Conservation (phyloP, 441 rosid species). For the Hypseocharis bilobata region DNA sequence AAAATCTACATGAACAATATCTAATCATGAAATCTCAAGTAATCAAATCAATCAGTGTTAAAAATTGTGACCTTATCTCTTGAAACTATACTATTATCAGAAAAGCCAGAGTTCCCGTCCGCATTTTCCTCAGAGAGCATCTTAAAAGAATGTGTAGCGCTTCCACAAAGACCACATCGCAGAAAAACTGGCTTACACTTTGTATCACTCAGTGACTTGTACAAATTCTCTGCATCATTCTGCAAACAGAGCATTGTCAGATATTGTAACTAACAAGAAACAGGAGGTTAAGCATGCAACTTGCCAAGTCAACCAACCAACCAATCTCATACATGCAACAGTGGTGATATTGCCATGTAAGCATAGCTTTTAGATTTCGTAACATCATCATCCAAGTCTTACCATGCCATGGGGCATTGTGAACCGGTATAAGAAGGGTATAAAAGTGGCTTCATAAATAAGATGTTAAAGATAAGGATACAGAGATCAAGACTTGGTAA, state of each 20-base stretch:
- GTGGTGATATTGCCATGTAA: no score
- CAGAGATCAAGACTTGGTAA: no score
- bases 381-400: no score
- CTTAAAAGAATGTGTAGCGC: conserved; percentile 42
- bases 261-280: neutral
- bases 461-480: no score
- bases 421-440: no score
- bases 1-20: neutral
- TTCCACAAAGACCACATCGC: conserved; percentile 46
- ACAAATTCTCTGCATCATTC: conserved; percentile 63
- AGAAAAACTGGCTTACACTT: conserved; percentile 28
- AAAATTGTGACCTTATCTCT: conserved; percentile 10
- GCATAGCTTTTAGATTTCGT: no score
- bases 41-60: conserved; percentile 9
- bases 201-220: conserved; percentile 39
- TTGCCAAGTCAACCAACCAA: neutral
- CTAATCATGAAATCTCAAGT: neutral
- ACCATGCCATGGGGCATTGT: no score
- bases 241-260: conserved; percentile 25
- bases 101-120: conserved; percentile 22
- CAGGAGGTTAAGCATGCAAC: neutral
- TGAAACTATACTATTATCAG: conserved; percentile 23
- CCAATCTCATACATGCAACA: no score
- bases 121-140: conserved; percentile 37
- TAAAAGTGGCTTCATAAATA: no score